Evolutionary conservation across 257 asterid species (phyloP).

Genomic region (Solanum etuberosum): DNA sequence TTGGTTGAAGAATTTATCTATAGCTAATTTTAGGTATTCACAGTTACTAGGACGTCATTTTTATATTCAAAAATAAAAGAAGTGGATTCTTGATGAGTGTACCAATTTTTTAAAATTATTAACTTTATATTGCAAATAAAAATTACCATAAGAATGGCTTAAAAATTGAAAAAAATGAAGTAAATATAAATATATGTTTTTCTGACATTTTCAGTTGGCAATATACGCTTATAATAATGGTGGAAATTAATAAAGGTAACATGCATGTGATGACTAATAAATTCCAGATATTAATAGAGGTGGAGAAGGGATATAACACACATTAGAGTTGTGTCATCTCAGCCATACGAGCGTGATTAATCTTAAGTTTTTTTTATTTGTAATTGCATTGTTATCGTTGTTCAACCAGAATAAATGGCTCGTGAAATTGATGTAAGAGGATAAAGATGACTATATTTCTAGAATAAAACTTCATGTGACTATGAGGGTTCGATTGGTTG

Average conservation of each 20-base stretch:
- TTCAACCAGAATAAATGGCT: neutral
- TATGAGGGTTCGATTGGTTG: neutral
- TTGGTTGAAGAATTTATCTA: too few relatives aligned
- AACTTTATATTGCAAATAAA: neutral
- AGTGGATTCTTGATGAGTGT: neutral
- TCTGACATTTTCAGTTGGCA: too few relatives aligned
- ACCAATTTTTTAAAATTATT: neutral
- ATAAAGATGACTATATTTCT: neutral
- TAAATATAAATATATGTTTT: too few relatives aligned
- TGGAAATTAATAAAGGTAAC: neutral
- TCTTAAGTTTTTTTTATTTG: neutral
- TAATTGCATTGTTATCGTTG: neutral
- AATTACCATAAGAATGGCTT: neutral
- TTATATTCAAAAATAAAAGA: neutral
- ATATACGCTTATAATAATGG: too few relatives aligned
- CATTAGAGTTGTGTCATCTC: neutral
- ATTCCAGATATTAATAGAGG: neutral
- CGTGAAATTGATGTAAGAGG: neutral
- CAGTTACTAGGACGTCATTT: neutral
- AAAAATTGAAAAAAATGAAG: neutral
- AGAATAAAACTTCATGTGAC: neutral
- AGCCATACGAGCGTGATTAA: neutral
- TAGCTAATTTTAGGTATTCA: too few relatives aligned
- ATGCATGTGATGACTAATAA: neutral
- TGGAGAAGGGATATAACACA: neutral